Evolutionary conservation across 257 asterid genomes (phyloP).

Genomic region (Rauvolfia tetraphylla): DNA sequence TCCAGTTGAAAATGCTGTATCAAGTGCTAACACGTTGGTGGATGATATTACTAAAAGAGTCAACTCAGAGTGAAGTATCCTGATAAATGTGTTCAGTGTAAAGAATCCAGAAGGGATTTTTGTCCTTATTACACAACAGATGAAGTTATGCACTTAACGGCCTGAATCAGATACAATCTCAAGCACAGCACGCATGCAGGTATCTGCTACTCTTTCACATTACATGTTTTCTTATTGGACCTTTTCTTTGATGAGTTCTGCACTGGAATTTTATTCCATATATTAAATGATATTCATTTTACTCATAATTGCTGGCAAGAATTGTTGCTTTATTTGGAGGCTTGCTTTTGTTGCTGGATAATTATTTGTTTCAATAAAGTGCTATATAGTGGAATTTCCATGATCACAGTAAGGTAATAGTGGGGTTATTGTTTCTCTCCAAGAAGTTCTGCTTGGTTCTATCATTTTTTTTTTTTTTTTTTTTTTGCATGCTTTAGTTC

Average conservation of each 20-base stretch:
- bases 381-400: background rate
- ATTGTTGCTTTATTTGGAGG: background rate
- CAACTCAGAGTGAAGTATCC: background rate
- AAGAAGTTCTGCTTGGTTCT: background rate
- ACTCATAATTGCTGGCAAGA: background rate
- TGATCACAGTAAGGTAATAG: too few relatives aligned
- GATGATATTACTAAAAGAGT: conserved; percentile 5
- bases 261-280: background rate
- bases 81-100: background rate
- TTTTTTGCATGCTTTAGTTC: background rate
- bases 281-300: background rate
- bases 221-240: background rate
- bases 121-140: background rate
- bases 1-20: conserved; percentile 31
- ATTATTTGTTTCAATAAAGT: background rate
- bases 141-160: background rate
- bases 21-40: conserved; percentile 12
- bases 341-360: background rate
- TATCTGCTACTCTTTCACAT: background rate
- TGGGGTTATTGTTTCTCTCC: background rate
- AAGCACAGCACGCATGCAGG: conserved; percentile 3
- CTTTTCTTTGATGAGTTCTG: background rate
- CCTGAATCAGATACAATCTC: too few relatives aligned
- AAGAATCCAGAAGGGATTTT: background rate
- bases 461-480: too few relatives aligned